A percentile compares a stretch with the other conserved stretches of the same genome.
Conservation (phyloP, 805 yeast species). For the Tanozyma kutaoensis region DNA sequence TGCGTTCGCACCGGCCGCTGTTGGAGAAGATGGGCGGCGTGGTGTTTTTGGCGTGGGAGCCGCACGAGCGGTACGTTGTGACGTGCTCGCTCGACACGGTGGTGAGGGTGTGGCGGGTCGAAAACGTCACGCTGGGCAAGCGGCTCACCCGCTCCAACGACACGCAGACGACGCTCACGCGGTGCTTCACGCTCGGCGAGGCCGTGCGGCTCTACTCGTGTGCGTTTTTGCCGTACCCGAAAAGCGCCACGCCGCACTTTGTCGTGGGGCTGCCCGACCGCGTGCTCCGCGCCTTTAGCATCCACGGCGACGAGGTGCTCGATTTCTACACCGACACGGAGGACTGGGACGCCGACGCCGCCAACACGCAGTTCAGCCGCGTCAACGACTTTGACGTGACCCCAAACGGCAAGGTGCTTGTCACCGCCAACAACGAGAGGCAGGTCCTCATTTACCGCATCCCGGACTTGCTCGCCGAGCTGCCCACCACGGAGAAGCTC, state of each 20-base stretch:
- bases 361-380: slow-evolving; percentile 23
- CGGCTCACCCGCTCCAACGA: slow-evolving; percentile 15
- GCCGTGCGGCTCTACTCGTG: slow-evolving; percentile 33
- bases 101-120: slow-evolving; percentile 57
- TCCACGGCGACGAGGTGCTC: slow-evolving; percentile 26
- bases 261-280: slow-evolving; percentile 71
- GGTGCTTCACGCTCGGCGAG: slow-evolving; percentile 28
- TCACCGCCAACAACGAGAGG: slow-evolving; percentile 53
- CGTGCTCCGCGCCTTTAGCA: slow-evolving; percentile 26
- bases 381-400: slow-evolving; percentile 60
- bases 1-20: slow-evolving; percentile 12
- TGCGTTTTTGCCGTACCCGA: slow-evolving; percentile 47
- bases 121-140: slow-evolving; percentile 10
- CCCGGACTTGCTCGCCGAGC: slow-evolving; percentile 18
- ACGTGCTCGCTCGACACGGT: slow-evolving; percentile 63
- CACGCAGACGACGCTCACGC: slow-evolving; percentile 6
- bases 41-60: slow-evolving; percentile 64
- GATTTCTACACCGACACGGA: slow-evolving; percentile 26
- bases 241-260: slow-evolving; percentile 26
- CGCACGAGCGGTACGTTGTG: slow-evolving; percentile 50
- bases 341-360: slow-evolving; percentile 9
- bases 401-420: slow-evolving; percentile 45
- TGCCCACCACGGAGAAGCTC: slow-evolving; percentile 20
- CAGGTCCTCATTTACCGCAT: slow-evolving; percentile 49
- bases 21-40: slow-evolving; percentile 19